These are phyloP conservation scores for Cystofilobasidium bisporidii DNA, from an alignment of 768 basidiomycete species.

Conservation along the genomic window DNA sequence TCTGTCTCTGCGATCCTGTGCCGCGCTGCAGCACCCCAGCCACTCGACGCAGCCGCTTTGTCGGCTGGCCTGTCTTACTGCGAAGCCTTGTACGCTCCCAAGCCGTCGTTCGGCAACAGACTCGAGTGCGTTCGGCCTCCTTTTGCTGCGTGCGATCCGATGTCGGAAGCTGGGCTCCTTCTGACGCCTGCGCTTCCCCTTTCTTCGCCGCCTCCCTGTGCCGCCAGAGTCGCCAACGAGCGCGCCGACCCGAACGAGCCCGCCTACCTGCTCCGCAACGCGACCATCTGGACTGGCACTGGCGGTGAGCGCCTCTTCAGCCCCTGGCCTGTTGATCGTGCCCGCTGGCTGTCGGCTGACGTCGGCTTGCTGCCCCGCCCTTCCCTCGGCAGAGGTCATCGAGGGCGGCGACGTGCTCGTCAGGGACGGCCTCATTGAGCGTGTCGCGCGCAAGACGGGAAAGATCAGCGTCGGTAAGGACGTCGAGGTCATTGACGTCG, in stretches of 20 bases:
- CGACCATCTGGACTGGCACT: not conserved
- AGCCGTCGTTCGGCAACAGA: conserved; percentile 10
- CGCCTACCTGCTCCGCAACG: not conserved
- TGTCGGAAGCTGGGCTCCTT: not conserved
- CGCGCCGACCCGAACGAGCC: not conserved
- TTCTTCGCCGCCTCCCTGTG: too few relatives aligned
- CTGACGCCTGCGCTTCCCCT: not conserved
- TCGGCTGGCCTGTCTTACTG: conserved; percentile 4
- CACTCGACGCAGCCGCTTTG: conserved; percentile 1
- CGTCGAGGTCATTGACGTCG: not conserved
- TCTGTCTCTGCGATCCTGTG: too few relatives aligned
- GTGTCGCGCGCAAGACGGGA: not conserved
- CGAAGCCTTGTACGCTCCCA: conserved; percentile 9
- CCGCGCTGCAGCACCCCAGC: not conserved
- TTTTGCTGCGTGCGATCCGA: not conserved
- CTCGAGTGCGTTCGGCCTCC: not conserved
- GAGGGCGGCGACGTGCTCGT: not conserved
- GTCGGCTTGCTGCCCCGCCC: not conserved
- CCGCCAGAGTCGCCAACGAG: not conserved
- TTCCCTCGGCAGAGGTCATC: conserved; percentile 3
- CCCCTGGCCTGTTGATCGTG: not conserved
- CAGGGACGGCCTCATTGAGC: not conserved
- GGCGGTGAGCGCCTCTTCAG: not conserved
- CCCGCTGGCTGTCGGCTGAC: too few relatives aligned
- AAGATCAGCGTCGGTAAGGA: not conserved